Base-by-base conservation (phyloP, 2,329 filamentous ascomycete species). In the Teratosphaeria nubilosa region DNA sequence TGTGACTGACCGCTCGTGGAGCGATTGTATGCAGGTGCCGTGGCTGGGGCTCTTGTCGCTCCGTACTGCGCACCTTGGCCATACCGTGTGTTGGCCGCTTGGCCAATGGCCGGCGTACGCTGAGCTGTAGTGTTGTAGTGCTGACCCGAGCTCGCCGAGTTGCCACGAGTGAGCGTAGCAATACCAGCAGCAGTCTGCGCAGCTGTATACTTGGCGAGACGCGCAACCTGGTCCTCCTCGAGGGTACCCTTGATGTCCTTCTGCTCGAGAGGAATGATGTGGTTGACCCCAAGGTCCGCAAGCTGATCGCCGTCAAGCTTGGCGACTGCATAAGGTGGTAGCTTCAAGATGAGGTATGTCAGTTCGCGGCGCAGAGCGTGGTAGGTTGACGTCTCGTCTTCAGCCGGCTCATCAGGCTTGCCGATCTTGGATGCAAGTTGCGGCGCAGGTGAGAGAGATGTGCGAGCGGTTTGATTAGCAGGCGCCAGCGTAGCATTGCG, bases 241-340 rank as follows among this genome's bases (percentile, higher is more conserved):
- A 95, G 86, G 3, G 87, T 83, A 4, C 91, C 91, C 62, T 82
- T 82, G 71, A 88, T 88, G 66, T 90, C 84, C 55, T 86, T 84
- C 6, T 81, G 84, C 60, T 88, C 83, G 53, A 95, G 78, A 59
- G 90, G 76, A 22, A 96, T 81, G 69, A 85, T 90, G 52, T 85
- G 89, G 74, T 86, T 92, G 69, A 95, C 87, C 62, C 89, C 86
- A 53, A 96, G 77, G 59, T 91, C 88, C 31, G 86, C 86, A n/a
- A 95, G 75, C 70, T 91, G 88, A 69, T 95, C 87, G 10, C 90
- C 90, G 66, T 95, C 86, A 61, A 96, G 77, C 67, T 94, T 92
- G 5, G 91, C 86, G 25, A 96, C 87, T 1, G 88, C 88, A 69
- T 90, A 94, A 1, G 91, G 91, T 1, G 91, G 91, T 11, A 96